Percentiles rank a stretch among this genome's conserved stretches.
These are phyloP conservation scores for Trypanosomatidae sp. DNA, from an alignment of 208 protist genomes.

Conservation along the genomic window DNA sequence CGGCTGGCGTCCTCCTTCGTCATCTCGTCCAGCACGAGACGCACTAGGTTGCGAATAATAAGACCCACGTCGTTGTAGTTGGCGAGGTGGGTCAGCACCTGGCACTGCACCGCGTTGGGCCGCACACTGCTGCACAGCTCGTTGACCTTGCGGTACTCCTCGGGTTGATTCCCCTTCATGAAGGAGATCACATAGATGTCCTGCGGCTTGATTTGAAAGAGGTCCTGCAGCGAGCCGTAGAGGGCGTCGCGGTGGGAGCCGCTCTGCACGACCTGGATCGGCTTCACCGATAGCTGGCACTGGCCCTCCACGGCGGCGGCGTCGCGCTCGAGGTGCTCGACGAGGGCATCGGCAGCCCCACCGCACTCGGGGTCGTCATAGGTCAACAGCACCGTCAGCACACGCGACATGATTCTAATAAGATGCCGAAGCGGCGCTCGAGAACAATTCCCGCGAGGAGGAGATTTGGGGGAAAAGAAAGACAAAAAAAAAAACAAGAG, in stretches of 20 bases:
- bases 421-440: not conserved
- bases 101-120: slow-evolving; percentile 54
- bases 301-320: slow-evolving; percentile 35
- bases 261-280: slow-evolving; percentile 59
- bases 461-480: no score
- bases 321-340: slow-evolving; percentile 78
- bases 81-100: slow-evolving; percentile 78
- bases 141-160: slow-evolving; percentile 81
- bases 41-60: slow-evolving; percentile 83
- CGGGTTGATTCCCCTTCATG: slow-evolving; percentile 72
- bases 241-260: slow-evolving; percentile 75
- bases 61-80: slow-evolving; percentile 87
- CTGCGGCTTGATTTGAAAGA: slow-evolving; percentile 72
- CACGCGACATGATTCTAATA: slow-evolving; percentile 28
- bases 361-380: slow-evolving; percentile 90
- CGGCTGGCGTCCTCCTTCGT: slow-evolving; percentile 14
- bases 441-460: no score
- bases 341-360: slow-evolving; percentile 81
- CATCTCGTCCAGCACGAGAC: slow-evolving; percentile 75
- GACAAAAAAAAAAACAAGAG: no score
- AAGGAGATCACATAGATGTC: slow-evolving; percentile 82
- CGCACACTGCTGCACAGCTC: slow-evolving; percentile 75
- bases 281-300: slow-evolving; percentile 65
- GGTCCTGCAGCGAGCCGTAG: slow-evolving; percentile 66
- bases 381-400: slow-evolving; percentile 69